These are phyloP conservation scores for Yarrowia sp. DNA, from an alignment of 805 yeast genomes.

Conservation along the genomic window DNA sequence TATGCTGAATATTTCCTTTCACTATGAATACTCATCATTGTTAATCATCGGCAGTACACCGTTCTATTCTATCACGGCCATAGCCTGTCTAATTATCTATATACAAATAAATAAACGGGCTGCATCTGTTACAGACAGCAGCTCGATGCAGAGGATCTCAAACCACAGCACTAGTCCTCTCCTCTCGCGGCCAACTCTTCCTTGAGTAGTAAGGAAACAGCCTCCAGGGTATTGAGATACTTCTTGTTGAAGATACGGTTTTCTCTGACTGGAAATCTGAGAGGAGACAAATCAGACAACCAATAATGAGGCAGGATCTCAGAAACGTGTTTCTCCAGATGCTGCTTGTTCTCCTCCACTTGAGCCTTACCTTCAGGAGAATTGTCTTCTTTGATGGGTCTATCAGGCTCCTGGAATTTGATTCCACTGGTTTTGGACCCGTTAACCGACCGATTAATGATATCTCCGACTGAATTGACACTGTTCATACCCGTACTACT, in stretches of 20 bases:
- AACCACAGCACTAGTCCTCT: not conserved
- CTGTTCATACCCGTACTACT: not conserved
- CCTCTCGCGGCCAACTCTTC: not conserved
- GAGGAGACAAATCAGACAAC: slow-evolving; percentile 66
- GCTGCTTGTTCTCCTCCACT: not conserved
- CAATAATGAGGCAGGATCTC: slow-evolving; percentile 42
- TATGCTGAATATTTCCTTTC: too few relatives aligned
- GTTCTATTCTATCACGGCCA: too few relatives aligned
- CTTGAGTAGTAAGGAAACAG: not conserved
- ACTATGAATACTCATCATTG: too few relatives aligned
- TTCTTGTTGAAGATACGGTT: slow-evolving; percentile 52
- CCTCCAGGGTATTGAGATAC: slow-evolving; percentile 31
- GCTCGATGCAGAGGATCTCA: too few relatives aligned
- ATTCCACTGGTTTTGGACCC: slow-evolving; percentile 39
- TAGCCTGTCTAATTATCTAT: too few relatives aligned
- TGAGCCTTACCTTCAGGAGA: not conserved
- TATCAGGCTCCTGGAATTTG: slow-evolving; percentile 51
- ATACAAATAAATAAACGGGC: too few relatives aligned
- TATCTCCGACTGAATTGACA: not conserved
- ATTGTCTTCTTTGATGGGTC: not conserved
- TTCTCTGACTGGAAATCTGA: slow-evolving; percentile 66
- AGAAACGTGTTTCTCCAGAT: not conserved
- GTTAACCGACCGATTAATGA: not conserved
- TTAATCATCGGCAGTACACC: too few relatives aligned
- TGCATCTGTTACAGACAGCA: too few relatives aligned